Percentiles rank a stretch among this genome's conserved stretches.
These are phyloP conservation scores for Botrytis fabae DNA, from an alignment of 2,329 filamentous ascomycete genomes.

Conservation along the genomic window DNA sequence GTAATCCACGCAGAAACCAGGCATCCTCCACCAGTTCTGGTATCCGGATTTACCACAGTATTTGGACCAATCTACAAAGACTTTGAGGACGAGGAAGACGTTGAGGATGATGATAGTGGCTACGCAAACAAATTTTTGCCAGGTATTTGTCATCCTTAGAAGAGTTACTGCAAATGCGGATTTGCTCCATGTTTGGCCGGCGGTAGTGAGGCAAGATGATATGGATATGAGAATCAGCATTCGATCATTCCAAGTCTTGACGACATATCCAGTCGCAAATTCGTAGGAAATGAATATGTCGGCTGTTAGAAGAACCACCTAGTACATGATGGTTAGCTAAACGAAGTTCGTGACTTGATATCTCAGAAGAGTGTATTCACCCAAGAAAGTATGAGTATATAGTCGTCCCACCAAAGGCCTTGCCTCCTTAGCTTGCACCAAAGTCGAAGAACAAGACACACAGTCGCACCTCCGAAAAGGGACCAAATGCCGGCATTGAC, in stretches of 20 bases:
- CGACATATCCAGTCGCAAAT: slow-evolving; percentile 51
- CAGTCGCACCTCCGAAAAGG: slow-evolving; percentile 27
- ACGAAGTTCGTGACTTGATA: neutral
- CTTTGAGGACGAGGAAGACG: slow-evolving; percentile 49
- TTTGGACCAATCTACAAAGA: slow-evolving; percentile 52
- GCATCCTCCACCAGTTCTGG: slow-evolving; percentile 49
- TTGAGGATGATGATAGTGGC: slow-evolving; percentile 53
- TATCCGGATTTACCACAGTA: slow-evolving; percentile 47
- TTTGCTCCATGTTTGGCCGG: slow-evolving; percentile 44
- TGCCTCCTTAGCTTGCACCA: slow-evolving; percentile 29
- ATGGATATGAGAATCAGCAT: slow-evolving; percentile 55
- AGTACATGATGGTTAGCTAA: slow-evolving; percentile 6
- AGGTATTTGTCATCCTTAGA: slow-evolving; percentile 47
- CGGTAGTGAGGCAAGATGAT: slow-evolving; percentile 36
- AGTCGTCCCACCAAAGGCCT: slow-evolving; percentile 33
- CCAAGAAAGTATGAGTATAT: slow-evolving; percentile 29
- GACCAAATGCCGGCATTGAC: slow-evolving; percentile 30
- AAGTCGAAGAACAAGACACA: slow-evolving; percentile 29
- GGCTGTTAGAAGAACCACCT: slow-evolving; percentile 48
- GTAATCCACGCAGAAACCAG: slow-evolving; percentile 46
- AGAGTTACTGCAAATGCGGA: slow-evolving; percentile 42
- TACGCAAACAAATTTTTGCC: slow-evolving; percentile 48
- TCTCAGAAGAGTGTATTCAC: slow-evolving; percentile 22
- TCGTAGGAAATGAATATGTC: slow-evolving; percentile 49
- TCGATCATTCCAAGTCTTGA: slow-evolving; percentile 50